Percentiles rank a stretch among this genome's conserved stretches.
These are phyloP conservation scores for Simplicillium sp. DNA, from an alignment of 2,329 filamentous ascomycete genomes.

Conservation along the genomic window DNA sequence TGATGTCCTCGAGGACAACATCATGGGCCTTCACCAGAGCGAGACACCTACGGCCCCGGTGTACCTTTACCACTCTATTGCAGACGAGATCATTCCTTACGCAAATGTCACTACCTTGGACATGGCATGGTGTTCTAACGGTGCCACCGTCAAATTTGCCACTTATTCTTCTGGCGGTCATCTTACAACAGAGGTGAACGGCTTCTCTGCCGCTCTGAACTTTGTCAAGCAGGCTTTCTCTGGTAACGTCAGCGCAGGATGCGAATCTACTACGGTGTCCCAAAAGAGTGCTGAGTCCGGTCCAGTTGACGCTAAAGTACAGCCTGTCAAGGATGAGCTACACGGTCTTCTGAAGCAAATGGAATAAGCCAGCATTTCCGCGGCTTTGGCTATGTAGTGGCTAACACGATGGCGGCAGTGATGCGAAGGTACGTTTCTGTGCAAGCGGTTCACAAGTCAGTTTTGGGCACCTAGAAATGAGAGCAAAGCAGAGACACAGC, in stretches of 20 bases:
- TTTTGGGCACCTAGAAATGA: too few species aligned
- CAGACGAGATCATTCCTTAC: constrained; percentile 7
- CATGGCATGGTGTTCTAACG: constrained; percentile 5
- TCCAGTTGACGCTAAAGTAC: too few species aligned
- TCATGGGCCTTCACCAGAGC: constrained; percentile 2
- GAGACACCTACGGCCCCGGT: constrained; percentile 6
- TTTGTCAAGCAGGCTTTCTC: constrained; percentile 5
- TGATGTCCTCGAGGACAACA: not conserved
- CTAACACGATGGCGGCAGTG: too few species aligned
- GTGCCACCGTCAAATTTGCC: constrained; percentile 4
- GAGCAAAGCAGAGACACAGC: too few species aligned
- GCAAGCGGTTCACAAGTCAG: too few species aligned
- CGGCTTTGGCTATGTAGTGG: too few species aligned
- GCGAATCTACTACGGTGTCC: not conserved
- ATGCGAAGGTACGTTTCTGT: too few species aligned
- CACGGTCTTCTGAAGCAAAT: too few species aligned
- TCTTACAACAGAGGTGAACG: constrained; percentile 3
- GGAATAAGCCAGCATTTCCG: too few species aligned
- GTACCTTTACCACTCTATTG: constrained; percentile 3
- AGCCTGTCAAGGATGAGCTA: too few species aligned
- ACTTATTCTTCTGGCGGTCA: constrained; percentile 4
- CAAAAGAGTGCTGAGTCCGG: too few species aligned
- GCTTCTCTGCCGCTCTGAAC: not conserved
- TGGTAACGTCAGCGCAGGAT: not conserved
- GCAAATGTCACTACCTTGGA: not conserved